These are phyloP conservation scores for Ophiostoma populinum DNA, from an alignment of 2,329 filamentous ascomycete species.

Conservation along the genomic window DNA sequence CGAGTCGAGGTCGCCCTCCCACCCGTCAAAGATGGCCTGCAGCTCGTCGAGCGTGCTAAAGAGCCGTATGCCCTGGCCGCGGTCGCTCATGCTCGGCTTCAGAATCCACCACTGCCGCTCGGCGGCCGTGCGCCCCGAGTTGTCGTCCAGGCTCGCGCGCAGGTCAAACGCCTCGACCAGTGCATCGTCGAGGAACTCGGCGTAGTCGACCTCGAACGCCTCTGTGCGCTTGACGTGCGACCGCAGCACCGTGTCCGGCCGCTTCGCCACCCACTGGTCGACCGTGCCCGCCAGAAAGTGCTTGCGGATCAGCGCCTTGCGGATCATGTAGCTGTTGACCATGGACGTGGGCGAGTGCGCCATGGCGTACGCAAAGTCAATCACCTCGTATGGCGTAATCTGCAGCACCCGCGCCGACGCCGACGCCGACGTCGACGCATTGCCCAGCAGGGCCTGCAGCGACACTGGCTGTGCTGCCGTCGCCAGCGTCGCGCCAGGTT, in stretches of 20 bases:
- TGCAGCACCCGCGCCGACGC: conserved; percentile 40
- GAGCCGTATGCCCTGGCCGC: conserved; percentile 79
- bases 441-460: conserved; percentile 20
- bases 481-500: neutral
- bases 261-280: conserved; percentile 70
- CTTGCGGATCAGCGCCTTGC: conserved; percentile 91
- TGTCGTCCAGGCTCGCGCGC: conserved; percentile 56
- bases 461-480: conserved; percentile 17
- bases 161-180: conserved; percentile 81
- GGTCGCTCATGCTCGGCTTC: conserved; percentile 94
- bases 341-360: conserved; percentile 43
- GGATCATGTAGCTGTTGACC: conserved; percentile 82
- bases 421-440: neutral
- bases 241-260: conserved; percentile 52
- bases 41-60: conserved; percentile 76
- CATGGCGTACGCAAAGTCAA: conserved; percentile 67
- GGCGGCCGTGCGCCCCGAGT: conserved; percentile 20
- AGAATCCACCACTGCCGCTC: conserved; percentile 87
- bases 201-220: conserved; percentile 88
- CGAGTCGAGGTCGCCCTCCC: conserved; percentile 56
- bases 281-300: conserved; percentile 80
- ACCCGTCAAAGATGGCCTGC: conserved; percentile 76
- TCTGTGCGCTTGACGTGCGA: conserved; percentile 61
- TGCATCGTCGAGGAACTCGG: conserved; percentile 89
- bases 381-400: conserved; percentile 69